Evolutionary conservation across 2,329 filamentous ascomycete genomes (phyloP).

Genomic region (Aureobasidium sp.): DNA sequence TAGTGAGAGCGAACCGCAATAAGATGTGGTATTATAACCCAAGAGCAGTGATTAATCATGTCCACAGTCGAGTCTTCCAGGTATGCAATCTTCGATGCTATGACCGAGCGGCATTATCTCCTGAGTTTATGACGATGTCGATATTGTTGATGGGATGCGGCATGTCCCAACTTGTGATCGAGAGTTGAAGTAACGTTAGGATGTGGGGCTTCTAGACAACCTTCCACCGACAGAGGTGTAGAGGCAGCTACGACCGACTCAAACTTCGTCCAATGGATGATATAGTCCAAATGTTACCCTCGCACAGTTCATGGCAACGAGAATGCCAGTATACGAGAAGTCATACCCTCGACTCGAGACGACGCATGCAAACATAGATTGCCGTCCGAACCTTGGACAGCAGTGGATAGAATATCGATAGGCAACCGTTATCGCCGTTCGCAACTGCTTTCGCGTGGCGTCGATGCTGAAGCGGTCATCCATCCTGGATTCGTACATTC

Average conservation of each 20-base stretch:
- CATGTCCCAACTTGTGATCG: neutral
- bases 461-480: neutral
- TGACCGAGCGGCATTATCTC: neutral
- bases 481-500: neutral
- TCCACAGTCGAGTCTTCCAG: neutral
- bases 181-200: neutral
- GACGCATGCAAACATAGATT: neutral
- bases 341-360: neutral
- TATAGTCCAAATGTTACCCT: neutral
- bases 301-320: neutral
- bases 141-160: neutral
- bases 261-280: neutral
- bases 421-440: conserved; percentile 2
- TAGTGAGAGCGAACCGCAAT: neutral
- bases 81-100: neutral
- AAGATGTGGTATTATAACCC: neutral
- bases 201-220: neutral
- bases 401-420: conserved; percentile 3
- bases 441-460: neutral
- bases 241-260: neutral
- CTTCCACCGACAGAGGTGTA: neutral
- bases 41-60: neutral
- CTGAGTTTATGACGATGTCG: neutral
- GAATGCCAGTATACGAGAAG: neutral
- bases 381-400: neutral